Evolutionary conservation across 495 filamentous ascomycete genomes (phyloP).

Genomic region (Copromyces sp.): DNA sequence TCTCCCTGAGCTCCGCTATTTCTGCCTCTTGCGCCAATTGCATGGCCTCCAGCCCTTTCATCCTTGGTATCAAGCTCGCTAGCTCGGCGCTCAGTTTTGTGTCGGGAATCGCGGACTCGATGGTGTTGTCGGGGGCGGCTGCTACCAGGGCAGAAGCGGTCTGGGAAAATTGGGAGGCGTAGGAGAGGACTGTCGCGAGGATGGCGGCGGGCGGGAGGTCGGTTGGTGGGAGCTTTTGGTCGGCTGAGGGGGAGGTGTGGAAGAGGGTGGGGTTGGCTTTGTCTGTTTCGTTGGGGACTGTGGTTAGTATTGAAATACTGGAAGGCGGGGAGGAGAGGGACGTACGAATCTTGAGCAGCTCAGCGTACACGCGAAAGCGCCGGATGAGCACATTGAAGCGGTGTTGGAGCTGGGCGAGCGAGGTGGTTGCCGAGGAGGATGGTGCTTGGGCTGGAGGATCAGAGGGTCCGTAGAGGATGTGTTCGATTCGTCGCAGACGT

Average conservation of each 20-base stretch:
- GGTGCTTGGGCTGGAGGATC: slow-evolving; percentile 28
- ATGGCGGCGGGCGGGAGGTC: slow-evolving; percentile 34
- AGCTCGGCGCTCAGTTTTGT: slow-evolving; percentile 55
- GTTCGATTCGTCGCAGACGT: slow-evolving; percentile 66
- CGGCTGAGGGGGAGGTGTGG: slow-evolving; percentile 15
- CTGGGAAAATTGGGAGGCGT: slow-evolving; percentile 61
- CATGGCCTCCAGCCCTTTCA: slow-evolving; percentile 52
- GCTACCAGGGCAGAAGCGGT: slow-evolving; percentile 73
- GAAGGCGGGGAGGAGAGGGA: neutral
- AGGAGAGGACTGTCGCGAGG: slow-evolving; percentile 62
- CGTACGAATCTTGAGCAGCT: slow-evolving; percentile 42
- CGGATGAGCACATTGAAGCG: slow-evolving; percentile 32
- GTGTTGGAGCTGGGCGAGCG: slow-evolving; percentile 55
- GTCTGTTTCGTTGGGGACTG: slow-evolving; percentile 17
- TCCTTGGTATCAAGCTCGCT: slow-evolving; percentile 57
- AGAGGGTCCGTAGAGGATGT: slow-evolving; percentile 53
- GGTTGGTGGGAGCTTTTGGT: slow-evolving; percentile 25
- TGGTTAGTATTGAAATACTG: slow-evolving; percentile 3
- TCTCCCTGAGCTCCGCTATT: slow-evolving; percentile 59
- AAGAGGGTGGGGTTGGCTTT: slow-evolving; percentile 38
- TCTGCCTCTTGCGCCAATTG: slow-evolving; percentile 64
- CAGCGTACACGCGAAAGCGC: slow-evolving; percentile 34
- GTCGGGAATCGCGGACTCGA: slow-evolving; percentile 66
- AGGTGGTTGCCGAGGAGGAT: slow-evolving; percentile 34
- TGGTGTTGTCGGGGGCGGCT: slow-evolving; percentile 30